phyloP scores from a whole-genome alignment of 2,329 filamentous ascomycete species.

The Penicillium janthinellum region DNA sequence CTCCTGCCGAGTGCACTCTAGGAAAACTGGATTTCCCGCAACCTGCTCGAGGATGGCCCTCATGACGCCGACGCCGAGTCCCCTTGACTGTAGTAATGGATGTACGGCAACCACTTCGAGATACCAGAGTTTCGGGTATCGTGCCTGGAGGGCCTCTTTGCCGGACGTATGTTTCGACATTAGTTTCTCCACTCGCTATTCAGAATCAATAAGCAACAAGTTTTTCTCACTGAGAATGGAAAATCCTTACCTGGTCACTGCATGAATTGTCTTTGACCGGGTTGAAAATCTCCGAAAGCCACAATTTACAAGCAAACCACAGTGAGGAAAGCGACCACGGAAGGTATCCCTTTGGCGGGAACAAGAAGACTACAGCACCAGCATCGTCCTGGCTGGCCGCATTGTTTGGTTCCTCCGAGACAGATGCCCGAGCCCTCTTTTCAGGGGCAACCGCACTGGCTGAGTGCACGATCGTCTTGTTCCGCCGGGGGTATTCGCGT shows the following conservation, averaged over 20 bases:
- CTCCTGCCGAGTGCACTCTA: slow-evolving; percentile 26
- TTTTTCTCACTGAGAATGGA: too few species aligned
- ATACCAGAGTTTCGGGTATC: slow-evolving; percentile 25
- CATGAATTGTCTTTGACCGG: slow-evolving; percentile 17
- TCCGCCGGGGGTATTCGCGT: slow-evolving; percentile 4
- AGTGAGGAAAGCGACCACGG: slow-evolving; percentile 17
- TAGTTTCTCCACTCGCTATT: slow-evolving; percentile 20
- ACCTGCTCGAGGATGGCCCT: slow-evolving; percentile 18
- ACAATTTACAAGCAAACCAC: slow-evolving; percentile 19
- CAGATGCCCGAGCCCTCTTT: background rate
- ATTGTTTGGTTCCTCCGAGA: background rate
- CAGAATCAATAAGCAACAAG: background rate
- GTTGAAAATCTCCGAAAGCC: slow-evolving; percentile 15
- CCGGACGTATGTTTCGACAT: slow-evolving; percentile 5
- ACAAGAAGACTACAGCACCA: slow-evolving; percentile 24
- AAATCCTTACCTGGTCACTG: slow-evolving; percentile 16
- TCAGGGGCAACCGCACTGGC: background rate
- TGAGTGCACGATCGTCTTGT: background rate
- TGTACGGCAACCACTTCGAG: slow-evolving; percentile 32
- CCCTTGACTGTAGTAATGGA: slow-evolving; percentile 28
- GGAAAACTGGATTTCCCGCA: slow-evolving; percentile 15
- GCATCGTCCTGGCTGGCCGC: slow-evolving; percentile 9
- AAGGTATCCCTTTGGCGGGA: slow-evolving; percentile 18
- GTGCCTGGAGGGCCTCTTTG: slow-evolving; percentile 3
- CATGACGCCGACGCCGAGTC: slow-evolving; percentile 24